phyloP scores from a whole-genome alignment of 164 flowering plant genomes.

The Stephania japonica region DNA sequence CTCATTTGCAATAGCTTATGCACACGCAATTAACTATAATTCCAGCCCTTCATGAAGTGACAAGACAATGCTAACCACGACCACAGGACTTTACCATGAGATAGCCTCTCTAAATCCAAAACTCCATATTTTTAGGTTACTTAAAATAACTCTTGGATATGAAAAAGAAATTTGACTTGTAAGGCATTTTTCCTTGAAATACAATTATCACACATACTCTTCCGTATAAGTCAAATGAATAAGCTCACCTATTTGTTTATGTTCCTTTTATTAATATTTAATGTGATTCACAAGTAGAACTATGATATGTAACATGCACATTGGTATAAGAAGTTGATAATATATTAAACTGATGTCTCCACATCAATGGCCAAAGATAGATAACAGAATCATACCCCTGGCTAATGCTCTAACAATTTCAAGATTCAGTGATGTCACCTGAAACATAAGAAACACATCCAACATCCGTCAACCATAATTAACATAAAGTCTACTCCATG shows the following conservation, averaged over 20 bases:
- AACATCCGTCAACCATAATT: not conserved
- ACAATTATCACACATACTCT: not conserved
- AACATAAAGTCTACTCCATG: not conserved
- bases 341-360: not conserved
- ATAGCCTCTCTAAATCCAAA: not conserved
- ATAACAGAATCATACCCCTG: constrained; percentile 48
- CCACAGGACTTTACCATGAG: not conserved
- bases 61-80: not conserved
- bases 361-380: not conserved
- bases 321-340: not conserved
- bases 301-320: not conserved
- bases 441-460: constrained; percentile 20
- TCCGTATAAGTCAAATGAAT: not conserved
- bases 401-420: constrained; percentile 95
- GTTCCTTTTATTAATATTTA: not conserved
- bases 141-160: not conserved
- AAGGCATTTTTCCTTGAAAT: not conserved
- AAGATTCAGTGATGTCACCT: constrained; percentile 91
- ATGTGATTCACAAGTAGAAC: not conserved
- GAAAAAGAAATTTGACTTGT: not conserved
- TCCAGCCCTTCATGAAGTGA: not conserved
- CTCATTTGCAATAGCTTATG: too few relatives aligned
- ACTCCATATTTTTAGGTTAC: too few relatives aligned
- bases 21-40: not conserved
- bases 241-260: not conserved